Percentiles rank a stretch among this genome's conserved stretches.
phyloP scores from a whole-genome alignment of 169 alveolate species.

The Cryptosporidium meleagridis region DNA sequence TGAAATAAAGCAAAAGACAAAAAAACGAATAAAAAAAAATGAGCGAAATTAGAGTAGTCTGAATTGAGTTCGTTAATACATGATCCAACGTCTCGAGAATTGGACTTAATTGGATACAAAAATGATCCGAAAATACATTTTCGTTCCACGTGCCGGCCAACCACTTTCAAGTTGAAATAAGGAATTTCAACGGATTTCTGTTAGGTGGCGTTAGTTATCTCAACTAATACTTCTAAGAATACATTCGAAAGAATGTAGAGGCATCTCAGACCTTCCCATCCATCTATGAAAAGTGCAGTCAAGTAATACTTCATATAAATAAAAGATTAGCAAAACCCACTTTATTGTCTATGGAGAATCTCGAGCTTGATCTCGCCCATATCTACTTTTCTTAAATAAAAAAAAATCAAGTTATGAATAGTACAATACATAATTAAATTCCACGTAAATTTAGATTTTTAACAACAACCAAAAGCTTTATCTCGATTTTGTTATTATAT shows the following conservation, averaged over 20 bases:
- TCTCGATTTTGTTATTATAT: neutral
- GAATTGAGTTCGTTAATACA: slow-evolving; percentile 74
- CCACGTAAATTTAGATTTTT: neutral
- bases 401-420: neutral
- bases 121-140: neutral
- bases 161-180: slow-evolving; percentile 38
- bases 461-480: neutral
- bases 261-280: slow-evolving; percentile 78
- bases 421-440: neutral
- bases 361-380: slow-evolving; percentile 75
- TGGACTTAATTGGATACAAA: slow-evolving; percentile 70
- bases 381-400: neutral
- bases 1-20: too few relatives aligned
- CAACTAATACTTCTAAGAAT: slow-evolving; percentile 72
- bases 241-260: slow-evolving; percentile 23
- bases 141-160: slow-evolving; percentile 74
- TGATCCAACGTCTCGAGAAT: slow-evolving; percentile 73
- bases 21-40: neutral
- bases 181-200: slow-evolving; percentile 43
- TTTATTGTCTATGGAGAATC: slow-evolving; percentile 69
- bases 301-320: neutral
- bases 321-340: neutral
- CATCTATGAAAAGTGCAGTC: neutral
- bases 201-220: slow-evolving; percentile 67
- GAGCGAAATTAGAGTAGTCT: slow-evolving; percentile 77